Conservation (phyloP, 2,329 filamentous ascomycete genomes). For the Tolypocladium ophioglossoides region DNA sequence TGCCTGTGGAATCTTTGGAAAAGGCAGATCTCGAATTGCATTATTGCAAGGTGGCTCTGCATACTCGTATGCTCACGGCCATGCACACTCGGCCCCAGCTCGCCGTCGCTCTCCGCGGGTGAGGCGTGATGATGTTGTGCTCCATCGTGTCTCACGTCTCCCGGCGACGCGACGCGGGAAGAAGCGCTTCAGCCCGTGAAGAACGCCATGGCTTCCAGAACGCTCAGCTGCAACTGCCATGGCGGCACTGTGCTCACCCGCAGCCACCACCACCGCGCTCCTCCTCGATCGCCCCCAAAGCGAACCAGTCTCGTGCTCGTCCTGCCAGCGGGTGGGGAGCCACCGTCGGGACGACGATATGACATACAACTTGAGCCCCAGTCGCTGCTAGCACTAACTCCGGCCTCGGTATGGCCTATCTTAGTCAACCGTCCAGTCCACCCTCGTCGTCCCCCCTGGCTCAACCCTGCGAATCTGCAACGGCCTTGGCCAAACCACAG, state of each 20-base stretch:
- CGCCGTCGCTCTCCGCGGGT: neutral
- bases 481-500: neutral
- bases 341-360: no score
- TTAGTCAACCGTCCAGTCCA: constrained; percentile 1
- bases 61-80: neutral
- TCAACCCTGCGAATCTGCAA: neutral
- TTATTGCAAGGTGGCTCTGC: neutral
- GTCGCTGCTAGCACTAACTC: neutral
- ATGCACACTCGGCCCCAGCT: neutral
- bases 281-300: neutral
- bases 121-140: neutral
- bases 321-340: neutral
- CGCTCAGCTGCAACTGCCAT: neutral
- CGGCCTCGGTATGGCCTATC: neutral
- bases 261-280: neutral
- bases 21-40: neutral
- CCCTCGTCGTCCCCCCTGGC: neutral
- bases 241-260: neutral
- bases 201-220: neutral
- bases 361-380: neutral
- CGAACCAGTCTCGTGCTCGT: neutral
- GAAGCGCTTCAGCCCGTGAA: neutral
- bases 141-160: neutral
- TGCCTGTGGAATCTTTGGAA: neutral
- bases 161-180: neutral